A percentile compares a stretch with the other conserved stretches of the same genome.
These are phyloP conservation scores for Selaginella moellendorffii DNA, from an alignment of 75 land plant genomes.

Conservation along the genomic window DNA sequence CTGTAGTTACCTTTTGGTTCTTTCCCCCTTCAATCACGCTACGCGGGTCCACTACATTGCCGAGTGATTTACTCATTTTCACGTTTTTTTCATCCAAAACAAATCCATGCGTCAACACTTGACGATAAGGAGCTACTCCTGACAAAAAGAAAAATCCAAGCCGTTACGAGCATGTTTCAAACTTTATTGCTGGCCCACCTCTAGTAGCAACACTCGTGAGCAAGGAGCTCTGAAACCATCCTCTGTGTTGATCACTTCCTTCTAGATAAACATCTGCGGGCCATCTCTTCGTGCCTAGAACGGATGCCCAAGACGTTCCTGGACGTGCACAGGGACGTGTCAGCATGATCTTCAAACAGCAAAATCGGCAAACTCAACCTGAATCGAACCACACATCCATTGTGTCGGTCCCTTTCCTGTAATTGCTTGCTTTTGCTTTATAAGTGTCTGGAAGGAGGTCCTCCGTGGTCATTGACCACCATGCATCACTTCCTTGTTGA, in stretches of 20 bases:
- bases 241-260: constrained; percentile 98
- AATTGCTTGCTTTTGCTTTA: constrained; percentile 46
- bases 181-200: constrained; percentile 44
- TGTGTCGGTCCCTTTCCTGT: constrained; percentile 80
- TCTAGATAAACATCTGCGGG: constrained; percentile 97
- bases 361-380: constrained; percentile 26
- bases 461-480: constrained; percentile 85
- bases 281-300: constrained; percentile 48
- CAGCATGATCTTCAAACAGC: neutral
- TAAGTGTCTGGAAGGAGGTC: constrained; percentile 77
- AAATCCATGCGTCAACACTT: constrained; percentile 96
- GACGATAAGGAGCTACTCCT: constrained; percentile 80
- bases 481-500: constrained; percentile 92
- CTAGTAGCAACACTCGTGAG: constrained; percentile 81
- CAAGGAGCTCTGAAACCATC: constrained; percentile 98
- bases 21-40: constrained; percentile 79
- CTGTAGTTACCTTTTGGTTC: constrained; percentile 44
- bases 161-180: neutral
- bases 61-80: constrained; percentile 97
- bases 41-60: constrained; percentile 88
- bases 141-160: constrained; percentile 2
- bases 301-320: constrained; percentile 97
- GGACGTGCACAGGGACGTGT: too few relatives aligned
- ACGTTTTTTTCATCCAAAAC: constrained; percentile 86
- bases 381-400: constrained; percentile 99